A percentile compares a stretch with the other conserved stretches of the same genome.
phyloP scores from a whole-genome alignment of 352 stramenopile genomes.

The Globisporangium irregulare region DNA sequence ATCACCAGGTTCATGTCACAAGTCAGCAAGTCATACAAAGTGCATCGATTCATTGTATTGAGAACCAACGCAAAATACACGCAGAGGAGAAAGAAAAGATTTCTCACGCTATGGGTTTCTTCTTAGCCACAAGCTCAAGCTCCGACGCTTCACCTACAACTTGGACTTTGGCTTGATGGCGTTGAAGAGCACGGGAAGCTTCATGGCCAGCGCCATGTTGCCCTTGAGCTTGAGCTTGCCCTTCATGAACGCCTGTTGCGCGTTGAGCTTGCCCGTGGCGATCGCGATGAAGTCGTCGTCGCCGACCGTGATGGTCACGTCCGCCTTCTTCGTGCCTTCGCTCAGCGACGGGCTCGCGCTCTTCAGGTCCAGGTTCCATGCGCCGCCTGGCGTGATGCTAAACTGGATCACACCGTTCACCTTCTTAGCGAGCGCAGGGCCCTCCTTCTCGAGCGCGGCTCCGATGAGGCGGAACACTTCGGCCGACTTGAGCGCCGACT shows the following conservation, averaged over 20 bases:
- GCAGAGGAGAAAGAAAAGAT: background rate
- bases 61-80: background rate
- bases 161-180: constrained; percentile 83
- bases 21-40: background rate
- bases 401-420: constrained; percentile 84
- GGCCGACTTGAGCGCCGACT: constrained; percentile 49
- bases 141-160: constrained; percentile 34
- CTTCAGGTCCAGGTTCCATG: constrained; percentile 84
- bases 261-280: constrained; percentile 85
- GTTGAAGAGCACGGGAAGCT: constrained; percentile 91
- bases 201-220: constrained; percentile 95
- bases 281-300: constrained; percentile 83
- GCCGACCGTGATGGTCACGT: constrained; percentile 72
- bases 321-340: constrained; percentile 62
- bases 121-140: background rate
- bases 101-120: background rate
- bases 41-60: background rate
- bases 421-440: constrained; percentile 61
- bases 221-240: constrained; percentile 95
- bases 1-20: background rate
- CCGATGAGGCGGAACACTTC: constrained; percentile 68
- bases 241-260: constrained; percentile 95
- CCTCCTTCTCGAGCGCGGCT: constrained; percentile 57
- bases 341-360: constrained; percentile 48
- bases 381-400: constrained; percentile 62